Base-by-base conservation (phyloP, 257 asterid genomes). In the Nicotiana tomentosiformis region DNA sequence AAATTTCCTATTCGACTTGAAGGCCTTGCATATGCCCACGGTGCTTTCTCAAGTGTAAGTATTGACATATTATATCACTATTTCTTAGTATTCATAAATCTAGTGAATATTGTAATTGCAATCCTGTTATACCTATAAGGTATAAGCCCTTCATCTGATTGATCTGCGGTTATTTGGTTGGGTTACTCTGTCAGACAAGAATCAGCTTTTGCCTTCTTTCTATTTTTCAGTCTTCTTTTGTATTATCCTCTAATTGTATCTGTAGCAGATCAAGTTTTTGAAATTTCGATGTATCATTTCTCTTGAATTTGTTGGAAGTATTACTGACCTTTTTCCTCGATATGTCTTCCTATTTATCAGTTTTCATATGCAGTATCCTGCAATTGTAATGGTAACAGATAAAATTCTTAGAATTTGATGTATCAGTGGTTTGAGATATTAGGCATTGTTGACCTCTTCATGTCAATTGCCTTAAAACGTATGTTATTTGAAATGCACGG, bases 21-120 rank as follows among this genome's bases (percentile, higher is more conserved):
- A 86, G 95, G 95, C 69, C 91, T 92, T 82, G 97, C 97, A 17
- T 91, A 89, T 88, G 88, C 97, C 67, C 97, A 93, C 43, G 93
- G 95, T 88, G 94, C 94, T 72, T 93, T 93, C 86, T 93, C 97
- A 84, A 91, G 95, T 77, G 97, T 93, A 86, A 89, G 94, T 66
- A 66, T 23, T 51, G 79, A 49, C 62, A 26, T 20, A 10, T 51
- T 51, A 1, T 72, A 12, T 20, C 33, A 61, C 37, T 56, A 46
- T 81, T 10, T 32, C 56, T 56, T 6, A 66, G 33, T 16, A 33
- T 74, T 30, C 20, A 46, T 46, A 23, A 26, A 15, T 43, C n/a
- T 46, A 46, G 64, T 18, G 64, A 57, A 57, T 72, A 72, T 72
- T 5, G 60, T 14, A 49, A 49, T 49, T 49, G 62, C 26, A 55